Percentiles rank a stretch among this genome's conserved stretches.
phyloP scores from a whole-genome alignment of 371 early-diverging fungal species.

The Haplosporangium sp. region DNA sequence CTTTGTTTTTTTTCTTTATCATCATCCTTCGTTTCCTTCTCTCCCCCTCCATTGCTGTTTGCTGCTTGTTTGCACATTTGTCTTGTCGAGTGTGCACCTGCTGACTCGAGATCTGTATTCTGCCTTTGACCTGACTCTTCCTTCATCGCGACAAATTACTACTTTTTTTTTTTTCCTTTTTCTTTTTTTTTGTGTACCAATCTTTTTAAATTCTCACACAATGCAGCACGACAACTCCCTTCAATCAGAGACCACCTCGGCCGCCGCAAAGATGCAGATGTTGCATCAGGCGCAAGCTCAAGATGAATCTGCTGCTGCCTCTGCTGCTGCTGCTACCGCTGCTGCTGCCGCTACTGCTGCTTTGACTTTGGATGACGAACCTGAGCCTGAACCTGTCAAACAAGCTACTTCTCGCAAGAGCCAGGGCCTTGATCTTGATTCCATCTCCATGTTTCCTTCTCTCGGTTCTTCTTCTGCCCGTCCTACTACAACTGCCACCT shows the following conservation, averaged over 20 bases:
- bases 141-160: not conserved
- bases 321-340: slow-evolving; percentile 36
- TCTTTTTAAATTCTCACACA: slow-evolving; percentile 19
- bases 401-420: slow-evolving; percentile 36
- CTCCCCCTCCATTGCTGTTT: slow-evolving; percentile 13
- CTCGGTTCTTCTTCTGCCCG: slow-evolving; percentile 69
- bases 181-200: not conserved
- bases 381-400: slow-evolving; percentile 16
- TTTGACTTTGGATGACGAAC: slow-evolving; percentile 19
- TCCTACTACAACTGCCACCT: slow-evolving; percentile 59
- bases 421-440: slow-evolving; percentile 67
- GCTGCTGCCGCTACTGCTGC: slow-evolving; percentile 28
- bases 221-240: slow-evolving; percentile 38
- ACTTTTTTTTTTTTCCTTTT: not conserved
- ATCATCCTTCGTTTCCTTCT: slow-evolving; percentile 5
- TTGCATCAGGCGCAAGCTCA: slow-evolving; percentile 47
- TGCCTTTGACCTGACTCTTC: slow-evolving; percentile 40
- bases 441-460: slow-evolving; percentile 79
- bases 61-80: slow-evolving; percentile 27
- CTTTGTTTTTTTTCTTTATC: slow-evolving; percentile 13
- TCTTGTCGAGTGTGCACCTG: slow-evolving; percentile 25
- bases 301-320: slow-evolving; percentile 39
- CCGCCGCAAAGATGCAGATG: slow-evolving; percentile 44
- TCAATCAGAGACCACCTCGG: slow-evolving; percentile 21
- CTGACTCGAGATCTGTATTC: slow-evolving; percentile 31